These are phyloP conservation scores for Fusarium citri DNA, from an alignment of 2,329 filamentous ascomycete species.

Conservation along the genomic window DNA sequence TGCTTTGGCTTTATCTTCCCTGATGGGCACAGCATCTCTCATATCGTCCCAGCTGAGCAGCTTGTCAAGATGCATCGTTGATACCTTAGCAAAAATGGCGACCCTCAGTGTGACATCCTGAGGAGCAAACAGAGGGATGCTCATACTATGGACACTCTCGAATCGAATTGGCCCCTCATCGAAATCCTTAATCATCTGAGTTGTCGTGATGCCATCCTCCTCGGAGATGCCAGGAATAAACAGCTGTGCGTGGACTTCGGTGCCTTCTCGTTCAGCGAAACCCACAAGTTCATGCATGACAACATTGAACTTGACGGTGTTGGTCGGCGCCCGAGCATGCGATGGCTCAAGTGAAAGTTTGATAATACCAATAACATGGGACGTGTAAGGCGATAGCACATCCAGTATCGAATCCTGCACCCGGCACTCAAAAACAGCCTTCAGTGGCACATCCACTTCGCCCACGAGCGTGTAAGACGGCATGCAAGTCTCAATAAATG, in stretches of 20 bases:
- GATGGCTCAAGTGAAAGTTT: slow-evolving; percentile 93
- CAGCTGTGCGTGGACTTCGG: slow-evolving; percentile 95
- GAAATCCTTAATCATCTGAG: slow-evolving; percentile 92
- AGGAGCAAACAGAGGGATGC: slow-evolving; percentile 79
- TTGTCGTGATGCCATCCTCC: slow-evolving; percentile 91
- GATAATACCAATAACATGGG: slow-evolving; percentile 89
- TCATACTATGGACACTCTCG: slow-evolving; percentile 99
- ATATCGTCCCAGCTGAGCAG: slow-evolving; percentile 99
- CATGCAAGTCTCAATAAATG: slow-evolving; percentile 91
- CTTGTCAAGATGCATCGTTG: slow-evolving; percentile 94
- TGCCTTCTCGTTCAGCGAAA: slow-evolving; percentile 95
- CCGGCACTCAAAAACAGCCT: slow-evolving; percentile 91
- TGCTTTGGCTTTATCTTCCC: slow-evolving; percentile 65
- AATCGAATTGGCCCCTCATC: slow-evolving; percentile 93
- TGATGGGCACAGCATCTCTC: slow-evolving; percentile 76
- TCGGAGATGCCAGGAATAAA: slow-evolving; percentile 93
- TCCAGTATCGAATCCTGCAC: slow-evolving; percentile 96
- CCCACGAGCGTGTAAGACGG: slow-evolving; percentile 93
- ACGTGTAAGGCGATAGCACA: slow-evolving; percentile 91
- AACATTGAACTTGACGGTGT: slow-evolving; percentile 96
- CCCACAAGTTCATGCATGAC: slow-evolving; percentile 97
- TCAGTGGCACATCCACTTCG: slow-evolving; percentile 90
- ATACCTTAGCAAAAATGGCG: slow-evolving; percentile 91
- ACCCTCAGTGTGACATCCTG: slow-evolving; percentile 82
- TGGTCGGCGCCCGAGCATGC: slow-evolving; percentile 89